A percentile compares a stretch with the other conserved stretches of the same genome.
Conservation (phyloP, 192 early-diverging fungal genomes). For the Gamsiella multidivaricata region DNA sequence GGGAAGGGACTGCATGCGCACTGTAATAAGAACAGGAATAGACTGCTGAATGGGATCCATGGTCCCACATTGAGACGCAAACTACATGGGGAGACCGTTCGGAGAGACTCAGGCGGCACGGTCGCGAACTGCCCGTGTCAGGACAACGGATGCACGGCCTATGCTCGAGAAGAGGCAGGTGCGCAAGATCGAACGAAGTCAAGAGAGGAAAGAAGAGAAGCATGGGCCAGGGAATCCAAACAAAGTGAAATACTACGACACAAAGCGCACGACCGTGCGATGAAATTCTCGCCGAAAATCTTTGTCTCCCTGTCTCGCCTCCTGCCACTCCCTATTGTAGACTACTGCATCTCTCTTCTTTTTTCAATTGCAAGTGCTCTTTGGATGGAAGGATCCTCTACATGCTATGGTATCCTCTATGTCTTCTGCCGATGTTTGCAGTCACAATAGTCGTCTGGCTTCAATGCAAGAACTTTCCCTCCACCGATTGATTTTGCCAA, state of each 20-base stretch:
- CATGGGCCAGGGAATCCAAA: background rate
- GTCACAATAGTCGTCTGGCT: no score
- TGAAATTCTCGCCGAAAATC: constrained; percentile 20
- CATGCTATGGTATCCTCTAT: no score
- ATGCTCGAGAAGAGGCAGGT: background rate
- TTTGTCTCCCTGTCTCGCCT: constrained; percentile 11
- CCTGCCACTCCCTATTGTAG: constrained; percentile 4
- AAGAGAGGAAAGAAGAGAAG: background rate
- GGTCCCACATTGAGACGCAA: constrained; percentile 13
- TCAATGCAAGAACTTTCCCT: no score
- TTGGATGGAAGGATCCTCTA: no score
- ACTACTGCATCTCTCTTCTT: no score
- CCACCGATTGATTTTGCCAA: no score
- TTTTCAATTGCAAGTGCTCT: no score
- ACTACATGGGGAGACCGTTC: background rate
- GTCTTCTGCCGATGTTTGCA: no score
- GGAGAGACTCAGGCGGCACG: constrained; percentile 17
- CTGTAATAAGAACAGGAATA: no score
- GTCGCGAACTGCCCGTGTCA: background rate
- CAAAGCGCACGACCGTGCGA: constrained; percentile 13
- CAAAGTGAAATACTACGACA: constrained; percentile 5
- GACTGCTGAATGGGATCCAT: no score
- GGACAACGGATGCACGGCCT: background rate
- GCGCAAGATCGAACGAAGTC: background rate
- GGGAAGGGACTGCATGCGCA: no score